These are phyloP conservation scores for Erucastrum elatum DNA, from an alignment of 345 rosid genomes.

Conservation along the genomic window DNA sequence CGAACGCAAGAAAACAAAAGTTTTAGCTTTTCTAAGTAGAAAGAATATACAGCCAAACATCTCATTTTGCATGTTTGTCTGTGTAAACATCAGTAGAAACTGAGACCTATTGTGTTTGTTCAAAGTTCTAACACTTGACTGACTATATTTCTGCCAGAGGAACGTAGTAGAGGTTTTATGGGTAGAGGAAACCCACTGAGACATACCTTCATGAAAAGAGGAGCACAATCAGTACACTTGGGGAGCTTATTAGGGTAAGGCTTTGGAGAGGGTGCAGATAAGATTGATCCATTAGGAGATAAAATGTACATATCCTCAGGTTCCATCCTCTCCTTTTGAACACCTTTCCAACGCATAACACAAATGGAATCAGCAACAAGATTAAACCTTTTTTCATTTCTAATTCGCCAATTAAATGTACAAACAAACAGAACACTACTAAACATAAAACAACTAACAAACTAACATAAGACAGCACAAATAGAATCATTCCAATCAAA, in stretches of 20 bases:
- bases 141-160: too few species aligned
- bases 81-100: too few species aligned
- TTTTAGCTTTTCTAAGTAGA: too few species aligned
- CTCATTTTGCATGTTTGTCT: too few species aligned
- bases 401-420: background rate
- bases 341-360: constrained; percentile 51
- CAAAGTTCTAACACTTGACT: too few species aligned
- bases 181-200: too few species aligned
- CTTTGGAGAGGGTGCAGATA: constrained; percentile 77
- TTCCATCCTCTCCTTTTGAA: constrained; percentile 98
- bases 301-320: constrained; percentile 88
- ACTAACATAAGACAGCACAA: background rate
- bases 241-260: constrained; percentile 87
- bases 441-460: too few species aligned
- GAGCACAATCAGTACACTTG: constrained; percentile 88
- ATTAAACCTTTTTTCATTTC: background rate
- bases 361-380: background rate
- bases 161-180: too few species aligned
- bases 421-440: background rate
- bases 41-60: too few species aligned
- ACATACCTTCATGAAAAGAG: constrained; percentile 58
- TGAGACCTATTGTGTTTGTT: too few species aligned
- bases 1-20: too few species aligned
- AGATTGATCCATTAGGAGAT: constrained; percentile 60
- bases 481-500: background rate